Conservation (phyloP, 2,329 filamentous ascomycete genomes). For the Corniculantispora saksenae region DNA sequence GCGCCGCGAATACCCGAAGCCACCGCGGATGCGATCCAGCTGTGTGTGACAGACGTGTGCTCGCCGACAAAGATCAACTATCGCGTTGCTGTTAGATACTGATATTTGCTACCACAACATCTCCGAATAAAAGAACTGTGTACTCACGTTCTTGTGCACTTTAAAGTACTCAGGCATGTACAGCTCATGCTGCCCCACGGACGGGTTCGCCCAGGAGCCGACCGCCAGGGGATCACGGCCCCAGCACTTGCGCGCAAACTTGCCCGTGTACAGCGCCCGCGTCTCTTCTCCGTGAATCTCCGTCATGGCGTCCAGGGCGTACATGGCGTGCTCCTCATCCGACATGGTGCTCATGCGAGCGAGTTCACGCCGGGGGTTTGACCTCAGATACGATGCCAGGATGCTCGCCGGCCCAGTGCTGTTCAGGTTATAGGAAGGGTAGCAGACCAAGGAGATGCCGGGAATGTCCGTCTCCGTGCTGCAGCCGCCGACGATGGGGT, state of each 20-base stretch:
- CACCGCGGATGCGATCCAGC: constrained; percentile 68
- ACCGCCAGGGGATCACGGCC: constrained; percentile 60
- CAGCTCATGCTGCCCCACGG: constrained; percentile 65
- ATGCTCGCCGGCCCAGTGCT: constrained; percentile 62
- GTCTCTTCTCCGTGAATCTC: constrained; percentile 66
- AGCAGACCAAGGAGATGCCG: constrained; percentile 63
- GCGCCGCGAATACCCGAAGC: constrained; percentile 68
- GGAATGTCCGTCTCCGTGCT: constrained; percentile 58
- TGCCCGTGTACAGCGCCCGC: constrained; percentile 63
- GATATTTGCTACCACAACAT: background rate
- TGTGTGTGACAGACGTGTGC: constrained; percentile 71
- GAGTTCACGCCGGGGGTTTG: no score
- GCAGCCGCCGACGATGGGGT: constrained; percentile 65
- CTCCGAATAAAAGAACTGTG: background rate
- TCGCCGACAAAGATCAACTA: constrained; percentile 64
- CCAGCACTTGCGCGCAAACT: constrained; percentile 68
- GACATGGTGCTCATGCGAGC: constrained; percentile 46
- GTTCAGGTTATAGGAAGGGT: constrained; percentile 68
- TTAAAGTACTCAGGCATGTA: constrained; percentile 74
- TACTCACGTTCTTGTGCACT: constrained; percentile 56
- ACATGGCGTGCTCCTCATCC: constrained; percentile 62
- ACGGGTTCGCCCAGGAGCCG: constrained; percentile 63
- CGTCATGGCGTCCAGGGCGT: constrained; percentile 65
- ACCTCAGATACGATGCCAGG: constrained; percentile 58
- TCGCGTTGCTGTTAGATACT: background rate